These are phyloP conservation scores for Coemansia sp. DNA, from an alignment of 192 early-diverging fungal genomes.

Conservation along the genomic window DNA sequence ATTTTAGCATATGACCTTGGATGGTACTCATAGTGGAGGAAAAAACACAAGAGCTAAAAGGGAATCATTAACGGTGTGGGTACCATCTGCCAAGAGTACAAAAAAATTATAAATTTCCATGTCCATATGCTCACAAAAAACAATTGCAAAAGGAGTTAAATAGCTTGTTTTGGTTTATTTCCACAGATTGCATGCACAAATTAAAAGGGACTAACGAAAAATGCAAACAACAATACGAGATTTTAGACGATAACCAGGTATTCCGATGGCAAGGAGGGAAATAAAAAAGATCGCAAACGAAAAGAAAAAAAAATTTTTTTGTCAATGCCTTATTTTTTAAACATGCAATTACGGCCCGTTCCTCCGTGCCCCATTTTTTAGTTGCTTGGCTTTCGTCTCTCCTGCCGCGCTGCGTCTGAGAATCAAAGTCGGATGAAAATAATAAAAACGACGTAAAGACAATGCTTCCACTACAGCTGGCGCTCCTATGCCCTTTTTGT, in stretches of 20 bases:
- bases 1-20: not conserved
- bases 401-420: not conserved
- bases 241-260: too few species aligned
- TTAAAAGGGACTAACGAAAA: not conserved
- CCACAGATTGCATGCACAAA: constrained; percentile 6
- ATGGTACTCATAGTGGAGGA: not conserved
- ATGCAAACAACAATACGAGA: too few species aligned
- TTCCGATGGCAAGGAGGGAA: too few species aligned
- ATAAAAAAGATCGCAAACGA: not conserved
- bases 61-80: not conserved
- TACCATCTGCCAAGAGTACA: not conserved
- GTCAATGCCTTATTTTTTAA: not conserved
- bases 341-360: not conserved
- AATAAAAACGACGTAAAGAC: too few species aligned
- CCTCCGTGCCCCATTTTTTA: not conserved
- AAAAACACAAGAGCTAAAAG: not conserved
- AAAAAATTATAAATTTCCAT: not conserved
- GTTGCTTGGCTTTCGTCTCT: too few species aligned
- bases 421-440: not conserved
- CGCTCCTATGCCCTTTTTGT: too few species aligned
- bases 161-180: not conserved
- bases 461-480: too few species aligned
- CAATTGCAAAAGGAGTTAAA: not conserved
- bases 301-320: not conserved
- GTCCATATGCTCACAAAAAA: not conserved